Conservation (phyloP, 352 stramenopile genomes). For the Saprolegnia parasitica region DNA sequence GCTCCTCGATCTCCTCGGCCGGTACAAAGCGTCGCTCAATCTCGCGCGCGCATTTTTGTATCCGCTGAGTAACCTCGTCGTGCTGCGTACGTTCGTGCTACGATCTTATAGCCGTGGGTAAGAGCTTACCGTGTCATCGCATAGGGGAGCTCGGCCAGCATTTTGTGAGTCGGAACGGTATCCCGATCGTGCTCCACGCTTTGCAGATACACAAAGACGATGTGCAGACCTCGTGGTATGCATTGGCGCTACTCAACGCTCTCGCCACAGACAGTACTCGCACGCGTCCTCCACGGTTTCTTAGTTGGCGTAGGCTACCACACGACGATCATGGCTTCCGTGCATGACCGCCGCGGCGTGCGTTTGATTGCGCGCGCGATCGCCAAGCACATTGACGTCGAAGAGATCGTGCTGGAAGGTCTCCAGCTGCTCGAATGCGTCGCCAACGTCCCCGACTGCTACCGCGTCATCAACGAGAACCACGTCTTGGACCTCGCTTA, state of each 20-base stretch:
- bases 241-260: conserved; percentile 60
- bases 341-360: conserved; percentile 54
- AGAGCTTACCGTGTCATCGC: neutral
- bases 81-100: conserved; percentile 38
- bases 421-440: conserved; percentile 62
- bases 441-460: conserved; percentile 42
- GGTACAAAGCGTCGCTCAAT: conserved; percentile 46
- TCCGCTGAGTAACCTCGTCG: conserved; percentile 62
- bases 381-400: conserved; percentile 60
- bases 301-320: neutral
- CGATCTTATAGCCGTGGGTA: neutral
- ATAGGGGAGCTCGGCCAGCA: conserved; percentile 46
- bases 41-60: conserved; percentile 50
- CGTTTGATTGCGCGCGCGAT: conserved; percentile 55
- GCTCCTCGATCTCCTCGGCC: conserved; percentile 50
- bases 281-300: neutral
- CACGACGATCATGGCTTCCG: conserved; percentile 37
- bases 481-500: conserved; percentile 71
- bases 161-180: conserved; percentile 61
- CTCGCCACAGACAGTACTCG: conserved; percentile 50
- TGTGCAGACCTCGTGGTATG: conserved; percentile 70
- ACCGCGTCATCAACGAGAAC: conserved; percentile 48
- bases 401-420: conserved; percentile 68
- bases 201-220: conserved; percentile 54
- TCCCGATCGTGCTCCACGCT: conserved; percentile 45